Conservation (phyloP, 176 grass and related monocot genomes). For the Juncus effusus region DNA sequence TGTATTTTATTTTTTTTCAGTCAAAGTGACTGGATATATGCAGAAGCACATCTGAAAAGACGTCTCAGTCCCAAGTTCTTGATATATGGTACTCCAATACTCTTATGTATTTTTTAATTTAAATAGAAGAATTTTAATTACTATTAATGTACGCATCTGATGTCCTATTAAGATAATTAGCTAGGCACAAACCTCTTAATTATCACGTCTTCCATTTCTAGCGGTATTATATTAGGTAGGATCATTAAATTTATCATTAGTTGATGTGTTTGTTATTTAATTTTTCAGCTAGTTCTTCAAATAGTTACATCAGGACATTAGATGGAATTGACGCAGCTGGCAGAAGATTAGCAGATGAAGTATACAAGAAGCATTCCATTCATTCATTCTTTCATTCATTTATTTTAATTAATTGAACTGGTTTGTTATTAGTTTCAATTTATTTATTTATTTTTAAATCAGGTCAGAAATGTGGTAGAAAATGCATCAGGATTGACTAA, state of each 20-base stretch:
- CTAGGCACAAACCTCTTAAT: background rate
- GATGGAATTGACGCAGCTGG: slow-evolving; percentile 70
- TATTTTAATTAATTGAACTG: background rate
- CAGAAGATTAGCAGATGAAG: slow-evolving; percentile 84
- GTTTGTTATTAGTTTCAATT: background rate
- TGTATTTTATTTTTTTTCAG: slow-evolving; percentile 30
- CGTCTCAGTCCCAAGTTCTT: slow-evolving; percentile 54
- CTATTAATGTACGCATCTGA: background rate
- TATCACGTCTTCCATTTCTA: too few species aligned
- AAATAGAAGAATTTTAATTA: background rate
- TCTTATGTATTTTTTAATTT: slow-evolving; percentile 5
- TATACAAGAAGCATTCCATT: slow-evolving; percentile 33
- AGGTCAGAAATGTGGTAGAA: slow-evolving; percentile 62
- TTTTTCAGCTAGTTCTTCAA: slow-evolving; percentile 72
- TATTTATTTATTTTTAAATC: too few species aligned
- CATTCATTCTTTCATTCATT: background rate
- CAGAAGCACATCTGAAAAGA: slow-evolving; percentile 50
- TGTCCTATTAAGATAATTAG: background rate
- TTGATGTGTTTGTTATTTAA: slow-evolving; percentile 6
- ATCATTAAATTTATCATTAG: background rate
- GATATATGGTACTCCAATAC: slow-evolving; percentile 54
- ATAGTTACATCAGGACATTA: slow-evolving; percentile 68
- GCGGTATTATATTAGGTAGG: too few species aligned
- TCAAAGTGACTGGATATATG: slow-evolving; percentile 75
- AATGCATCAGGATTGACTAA: slow-evolving; percentile 55